phyloP scores from a whole-genome alignment of 1,284 basidiomycete species.

The Sutorius eximius region DNA sequence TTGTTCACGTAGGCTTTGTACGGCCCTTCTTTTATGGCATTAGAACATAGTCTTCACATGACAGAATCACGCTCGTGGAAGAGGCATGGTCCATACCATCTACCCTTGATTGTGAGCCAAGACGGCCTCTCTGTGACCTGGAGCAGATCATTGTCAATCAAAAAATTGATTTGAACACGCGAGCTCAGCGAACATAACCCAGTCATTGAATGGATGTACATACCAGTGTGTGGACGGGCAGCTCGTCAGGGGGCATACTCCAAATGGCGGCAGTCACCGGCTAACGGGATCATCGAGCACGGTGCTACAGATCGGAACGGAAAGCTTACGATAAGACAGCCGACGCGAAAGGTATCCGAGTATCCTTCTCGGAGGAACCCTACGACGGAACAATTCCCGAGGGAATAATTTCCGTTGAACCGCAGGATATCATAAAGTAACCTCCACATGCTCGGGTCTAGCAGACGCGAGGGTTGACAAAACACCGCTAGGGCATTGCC shows the following conservation, averaged over 20 bases:
- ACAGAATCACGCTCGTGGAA: background rate
- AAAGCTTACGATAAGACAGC: slow-evolving; percentile 73
- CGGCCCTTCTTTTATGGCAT: slow-evolving; percentile 33
- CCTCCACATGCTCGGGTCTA: slow-evolving; percentile 72
- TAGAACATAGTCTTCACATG: background rate
- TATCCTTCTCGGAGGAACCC: slow-evolving; percentile 72
- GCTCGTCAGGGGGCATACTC: slow-evolving; percentile 78
- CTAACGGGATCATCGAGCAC: slow-evolving; percentile 37
- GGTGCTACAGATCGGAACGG: background rate
- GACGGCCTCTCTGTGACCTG: slow-evolving; percentile 74
- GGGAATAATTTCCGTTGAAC: slow-evolving; percentile 54
- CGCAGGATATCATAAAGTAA: slow-evolving; percentile 77
- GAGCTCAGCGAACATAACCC: background rate
- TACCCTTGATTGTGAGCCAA: slow-evolving; percentile 77
- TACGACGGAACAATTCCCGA: slow-evolving; percentile 59
- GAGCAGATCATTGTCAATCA: slow-evolving; percentile 80
- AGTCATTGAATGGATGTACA: slow-evolving; percentile 5
- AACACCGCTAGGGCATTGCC: slow-evolving; percentile 65
- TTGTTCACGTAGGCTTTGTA: slow-evolving; percentile 54
- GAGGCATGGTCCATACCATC: slow-evolving; percentile 47
- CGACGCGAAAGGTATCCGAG: slow-evolving; percentile 67
- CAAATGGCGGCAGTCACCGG: slow-evolving; percentile 83
- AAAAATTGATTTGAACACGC: slow-evolving; percentile 56
- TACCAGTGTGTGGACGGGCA: slow-evolving; percentile 73
- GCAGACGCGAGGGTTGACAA: slow-evolving; percentile 59